These are phyloP conservation scores for Neopestalotiopsis sp. DNA, from an alignment of 2,329 filamentous ascomycete species.

Conservation along the genomic window DNA sequence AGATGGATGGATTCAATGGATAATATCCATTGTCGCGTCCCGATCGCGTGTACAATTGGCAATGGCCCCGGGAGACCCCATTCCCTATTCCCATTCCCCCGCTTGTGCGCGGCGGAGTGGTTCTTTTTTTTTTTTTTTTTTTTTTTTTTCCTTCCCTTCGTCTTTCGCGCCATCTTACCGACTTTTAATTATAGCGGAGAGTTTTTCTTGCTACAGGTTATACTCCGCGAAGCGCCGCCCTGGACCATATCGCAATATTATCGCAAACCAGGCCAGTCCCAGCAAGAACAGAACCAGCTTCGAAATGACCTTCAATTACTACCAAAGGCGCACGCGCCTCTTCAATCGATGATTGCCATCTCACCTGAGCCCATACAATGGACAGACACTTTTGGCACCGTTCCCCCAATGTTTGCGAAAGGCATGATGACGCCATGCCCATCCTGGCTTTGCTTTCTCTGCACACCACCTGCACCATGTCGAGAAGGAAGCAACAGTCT, in stretches of 20 bases:
- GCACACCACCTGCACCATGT: background rate
- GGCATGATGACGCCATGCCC: background rate
- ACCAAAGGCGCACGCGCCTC: background rate
- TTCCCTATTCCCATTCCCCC: too few relatives aligned
- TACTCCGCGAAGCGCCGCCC: background rate
- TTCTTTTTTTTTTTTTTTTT: background rate
- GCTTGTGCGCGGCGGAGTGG: too few relatives aligned
- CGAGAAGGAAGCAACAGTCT: background rate
- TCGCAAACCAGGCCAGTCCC: background rate
- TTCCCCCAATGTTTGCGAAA: background rate
- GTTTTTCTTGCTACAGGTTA: background rate
- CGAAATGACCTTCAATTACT: background rate
- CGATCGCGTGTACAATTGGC: background rate
- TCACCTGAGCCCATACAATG: background rate
- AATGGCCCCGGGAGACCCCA: background rate
- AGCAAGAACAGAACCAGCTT: background rate
- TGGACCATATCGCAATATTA: background rate
- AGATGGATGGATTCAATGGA: background rate
- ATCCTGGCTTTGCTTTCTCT: background rate
- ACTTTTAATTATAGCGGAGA: background rate
- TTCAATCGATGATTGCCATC: background rate
- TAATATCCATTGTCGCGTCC: background rate
- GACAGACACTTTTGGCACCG: background rate
- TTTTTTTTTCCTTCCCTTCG: too few relatives aligned
- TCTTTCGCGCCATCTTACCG: background rate